Evolutionary conservation across 805 yeast genomes (phyloP).

Genomic region (Candida boleticola): DNA sequence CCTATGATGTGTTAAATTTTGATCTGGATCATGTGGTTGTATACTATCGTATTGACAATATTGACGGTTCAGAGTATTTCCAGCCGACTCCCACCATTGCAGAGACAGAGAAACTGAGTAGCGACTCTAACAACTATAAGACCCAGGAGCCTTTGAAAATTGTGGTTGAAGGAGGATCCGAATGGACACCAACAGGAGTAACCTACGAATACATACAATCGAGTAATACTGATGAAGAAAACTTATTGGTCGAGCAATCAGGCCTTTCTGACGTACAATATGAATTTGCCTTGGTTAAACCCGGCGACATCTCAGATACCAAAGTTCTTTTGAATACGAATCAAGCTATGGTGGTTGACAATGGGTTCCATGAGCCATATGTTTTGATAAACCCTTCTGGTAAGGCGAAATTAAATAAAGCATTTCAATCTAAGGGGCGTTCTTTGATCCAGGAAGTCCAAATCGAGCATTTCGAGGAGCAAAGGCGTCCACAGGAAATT

Average conservation of each 20-base stretch:
- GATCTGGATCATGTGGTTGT: not conserved
- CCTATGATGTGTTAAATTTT: not conserved
- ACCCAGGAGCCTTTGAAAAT: constrained; percentile 21
- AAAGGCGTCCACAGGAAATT: not conserved
- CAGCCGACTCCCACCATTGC: not conserved
- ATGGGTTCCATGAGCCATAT: constrained; percentile 32
- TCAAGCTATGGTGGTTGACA: constrained; percentile 42
- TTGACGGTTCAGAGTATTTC: not conserved
- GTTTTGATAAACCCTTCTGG: constrained; percentile 39
- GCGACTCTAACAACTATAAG: not conserved
- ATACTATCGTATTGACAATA: not conserved
- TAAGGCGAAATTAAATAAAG: constrained; percentile 21
- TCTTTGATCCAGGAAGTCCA: constrained; percentile 25
- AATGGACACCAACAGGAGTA: constrained; percentile 25
- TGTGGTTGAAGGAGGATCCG: constrained; percentile 16
- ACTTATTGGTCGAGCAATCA: constrained; percentile 26
- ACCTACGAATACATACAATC: constrained; percentile 20
- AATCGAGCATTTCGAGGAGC: not conserved
- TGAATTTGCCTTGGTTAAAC: constrained; percentile 17
- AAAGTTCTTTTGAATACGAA: constrained; percentile 30
- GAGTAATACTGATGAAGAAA: constrained; percentile 5
- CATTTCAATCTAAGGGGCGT: constrained; percentile 10
- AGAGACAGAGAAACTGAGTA: not conserved
- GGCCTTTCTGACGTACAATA: constrained; percentile 23
- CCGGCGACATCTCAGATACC: constrained; percentile 10